A percentile compares a stretch with the other conserved stretches of the same genome.
Evolutionary conservation across 2,329 filamentous ascomycete genomes (phyloP).

Genomic region (Cytospora mali): DNA sequence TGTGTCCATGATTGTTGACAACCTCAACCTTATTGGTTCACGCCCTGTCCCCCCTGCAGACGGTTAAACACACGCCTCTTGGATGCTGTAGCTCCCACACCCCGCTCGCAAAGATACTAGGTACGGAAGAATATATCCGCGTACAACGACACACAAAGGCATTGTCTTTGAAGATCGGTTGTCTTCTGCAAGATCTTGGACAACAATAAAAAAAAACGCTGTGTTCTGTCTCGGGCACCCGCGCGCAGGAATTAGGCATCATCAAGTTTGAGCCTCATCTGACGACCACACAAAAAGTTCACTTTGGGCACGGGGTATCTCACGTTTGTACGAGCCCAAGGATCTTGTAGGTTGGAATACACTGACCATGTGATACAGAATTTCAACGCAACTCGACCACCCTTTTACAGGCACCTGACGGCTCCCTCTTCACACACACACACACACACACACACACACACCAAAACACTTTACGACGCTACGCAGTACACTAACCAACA

Average conservation of each 20-base stretch:
- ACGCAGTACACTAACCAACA: too few species aligned
- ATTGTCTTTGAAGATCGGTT: constrained; percentile 10
- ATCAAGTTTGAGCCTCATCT: constrained; percentile 19
- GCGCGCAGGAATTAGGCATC: constrained; percentile 4
- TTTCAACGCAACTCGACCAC: too few species aligned
- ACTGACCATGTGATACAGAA: too few species aligned
- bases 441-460: too few species aligned
- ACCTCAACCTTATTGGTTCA: neutral
- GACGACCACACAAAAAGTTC: constrained; percentile 4
- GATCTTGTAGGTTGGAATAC: too few species aligned
- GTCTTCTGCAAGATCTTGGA: constrained; percentile 19
- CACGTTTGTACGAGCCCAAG: too few species aligned
- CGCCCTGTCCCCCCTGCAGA: neutral
- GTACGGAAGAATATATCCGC: constrained; percentile 1
- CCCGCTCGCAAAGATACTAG: neutral
- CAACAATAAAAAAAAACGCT: constrained; percentile 10
- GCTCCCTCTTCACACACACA: too few species aligned
- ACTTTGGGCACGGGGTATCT: neutral
- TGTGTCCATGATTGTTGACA: neutral
- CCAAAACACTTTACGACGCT: too few species aligned
- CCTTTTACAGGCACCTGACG: too few species aligned
- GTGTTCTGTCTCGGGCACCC: constrained; percentile 18
- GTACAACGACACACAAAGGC: constrained; percentile 26
- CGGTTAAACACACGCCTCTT: neutral
- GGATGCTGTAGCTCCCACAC: neutral